phyloP scores from a whole-genome alignment of 176 grass and related monocot species.

The Cenchrus fungigraminus region DNA sequence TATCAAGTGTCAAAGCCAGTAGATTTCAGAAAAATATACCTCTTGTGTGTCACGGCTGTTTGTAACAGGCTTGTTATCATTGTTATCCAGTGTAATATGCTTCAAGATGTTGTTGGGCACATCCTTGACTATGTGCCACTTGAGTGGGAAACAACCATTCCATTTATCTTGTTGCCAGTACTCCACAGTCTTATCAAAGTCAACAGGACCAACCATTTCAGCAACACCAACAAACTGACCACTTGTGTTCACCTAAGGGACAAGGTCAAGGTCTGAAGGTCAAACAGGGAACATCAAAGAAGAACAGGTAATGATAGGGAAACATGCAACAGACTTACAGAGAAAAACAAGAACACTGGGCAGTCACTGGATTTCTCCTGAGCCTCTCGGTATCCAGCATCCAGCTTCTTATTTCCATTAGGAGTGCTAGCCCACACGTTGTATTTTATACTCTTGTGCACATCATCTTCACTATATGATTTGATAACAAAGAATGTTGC shows the following conservation, averaged over 20 bases:
- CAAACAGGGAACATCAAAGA: background rate
- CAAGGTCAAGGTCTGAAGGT: slow-evolving; percentile 22
- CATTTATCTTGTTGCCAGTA: slow-evolving; percentile 99
- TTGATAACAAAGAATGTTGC: slow-evolving; percentile 96
- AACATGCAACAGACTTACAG: slow-evolving; percentile 55
- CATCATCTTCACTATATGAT: slow-evolving; percentile 97
- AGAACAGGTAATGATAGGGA: background rate
- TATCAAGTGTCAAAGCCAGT: background rate
- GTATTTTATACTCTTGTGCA: slow-evolving; percentile 98
- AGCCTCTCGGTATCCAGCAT: slow-evolving; percentile 81
- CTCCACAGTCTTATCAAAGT: slow-evolving; percentile 93
- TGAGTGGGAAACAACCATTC: slow-evolving; percentile 89
- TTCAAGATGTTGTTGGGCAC: slow-evolving; percentile 89
- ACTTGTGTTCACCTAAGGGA: slow-evolving; percentile 81
- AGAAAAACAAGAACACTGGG: slow-evolving; percentile 94
- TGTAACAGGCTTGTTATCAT: slow-evolving; percentile 94
- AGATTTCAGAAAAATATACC: slow-evolving; percentile 52
- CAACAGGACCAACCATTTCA: slow-evolving; percentile 85
- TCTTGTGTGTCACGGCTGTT: slow-evolving; percentile 98
- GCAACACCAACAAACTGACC: slow-evolving; percentile 96
- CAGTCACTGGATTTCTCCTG: slow-evolving; percentile 74
- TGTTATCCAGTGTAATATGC: slow-evolving; percentile 94
- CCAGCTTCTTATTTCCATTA: slow-evolving; percentile 98
- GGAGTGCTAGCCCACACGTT: slow-evolving; percentile 94
- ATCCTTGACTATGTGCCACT: slow-evolving; percentile 97